Conservation (phyloP, 805 yeast genomes). For the Saccharomycopsis olivae region DNA sequence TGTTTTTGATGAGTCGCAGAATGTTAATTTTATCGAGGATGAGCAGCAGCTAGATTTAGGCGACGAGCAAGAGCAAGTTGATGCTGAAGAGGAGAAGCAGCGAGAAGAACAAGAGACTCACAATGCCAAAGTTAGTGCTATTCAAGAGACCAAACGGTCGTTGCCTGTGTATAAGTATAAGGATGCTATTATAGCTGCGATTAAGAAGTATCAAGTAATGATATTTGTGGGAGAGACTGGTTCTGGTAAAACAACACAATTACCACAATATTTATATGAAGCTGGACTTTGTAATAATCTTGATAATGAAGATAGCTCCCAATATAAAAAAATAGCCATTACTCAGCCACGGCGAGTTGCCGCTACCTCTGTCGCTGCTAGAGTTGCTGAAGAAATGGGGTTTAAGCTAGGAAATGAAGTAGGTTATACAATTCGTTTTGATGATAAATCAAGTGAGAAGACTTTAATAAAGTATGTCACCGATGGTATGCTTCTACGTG, state of each 20-base stretch:
- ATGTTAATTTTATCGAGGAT: conserved; percentile 35
- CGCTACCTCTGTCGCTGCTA: conserved; percentile 78
- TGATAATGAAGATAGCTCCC: conserved; percentile 18
- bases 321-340: conserved; percentile 60
- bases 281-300: conserved; percentile 55
- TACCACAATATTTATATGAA: conserved; percentile 79
- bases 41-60: conserved; percentile 27
- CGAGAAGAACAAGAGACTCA: too few species aligned
- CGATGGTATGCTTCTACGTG: conserved; percentile 89
- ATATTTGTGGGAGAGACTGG: conserved; percentile 85
- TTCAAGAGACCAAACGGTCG: conserved; percentile 46
- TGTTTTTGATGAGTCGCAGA: conserved; percentile 63
- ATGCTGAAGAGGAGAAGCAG: conserved; percentile 21
- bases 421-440: conserved; percentile 85
- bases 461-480: conserved; percentile 86
- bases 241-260: conserved; percentile 89
- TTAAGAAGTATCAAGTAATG: conserved; percentile 52
- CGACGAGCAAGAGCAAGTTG: conserved; percentile 22
- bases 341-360: conserved; percentile 96
- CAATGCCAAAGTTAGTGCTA: conserved; percentile 20
- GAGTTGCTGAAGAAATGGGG: conserved; percentile 88
- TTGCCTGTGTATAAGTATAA: conserved; percentile 69
- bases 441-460: conserved; percentile 52
- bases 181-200: conserved; percentile 46
- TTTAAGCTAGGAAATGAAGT: conserved; percentile 75